phyloP scores from a whole-genome alignment of 2,329 filamentous ascomycete genomes.

The Didymosphaeria variabile region DNA sequence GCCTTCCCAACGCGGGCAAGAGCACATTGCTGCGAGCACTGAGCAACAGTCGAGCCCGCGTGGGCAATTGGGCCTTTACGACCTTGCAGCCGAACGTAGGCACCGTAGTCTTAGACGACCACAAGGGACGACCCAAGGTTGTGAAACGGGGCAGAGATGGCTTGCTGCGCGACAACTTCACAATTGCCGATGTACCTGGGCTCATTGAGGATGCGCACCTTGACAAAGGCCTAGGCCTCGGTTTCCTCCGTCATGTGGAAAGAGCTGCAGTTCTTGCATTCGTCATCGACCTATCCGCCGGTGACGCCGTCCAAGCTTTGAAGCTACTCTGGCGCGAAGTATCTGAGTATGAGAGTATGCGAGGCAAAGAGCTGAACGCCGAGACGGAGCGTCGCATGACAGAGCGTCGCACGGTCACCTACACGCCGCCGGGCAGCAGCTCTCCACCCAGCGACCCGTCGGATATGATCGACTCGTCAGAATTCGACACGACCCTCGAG shows the following conservation, averaged over 20 bases:
- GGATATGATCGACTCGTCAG: constrained; percentile 33
- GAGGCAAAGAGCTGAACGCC: constrained; percentile 74
- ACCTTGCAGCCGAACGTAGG: constrained; percentile 95
- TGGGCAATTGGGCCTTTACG: constrained; percentile 97
- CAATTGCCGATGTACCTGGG: constrained; percentile 94
- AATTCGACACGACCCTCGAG: constrained; percentile 35
- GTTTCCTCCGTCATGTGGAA: constrained; percentile 93
- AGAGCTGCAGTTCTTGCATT: constrained; percentile 92
- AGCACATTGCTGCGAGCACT: constrained; percentile 88
- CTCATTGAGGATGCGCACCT: constrained; percentile 92
- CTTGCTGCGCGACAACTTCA: constrained; percentile 78
- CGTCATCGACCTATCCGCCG: constrained; percentile 83
- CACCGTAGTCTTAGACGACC: constrained; percentile 90
- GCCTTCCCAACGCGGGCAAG: constrained; percentile 95
- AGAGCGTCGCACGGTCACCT: constrained; percentile 68
- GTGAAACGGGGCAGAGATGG: constrained; percentile 57
- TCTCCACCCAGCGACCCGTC: constrained; percentile 24
- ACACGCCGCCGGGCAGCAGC: constrained; percentile 44
- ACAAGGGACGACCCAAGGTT: constrained; percentile 75
- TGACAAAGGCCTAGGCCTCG: constrained; percentile 88
- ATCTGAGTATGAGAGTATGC: constrained; percentile 82
- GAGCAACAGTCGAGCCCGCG: constrained; percentile 85
- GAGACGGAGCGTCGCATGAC: constrained; percentile 67
- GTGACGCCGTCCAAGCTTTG: constrained; percentile 80
- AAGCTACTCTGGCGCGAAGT: constrained; percentile 91